Evolutionary conservation across 177 flowering plant species (phyloP), one percentile per base, ranked within the genome.

Genomic region (Vitis hybrid): DNA sequence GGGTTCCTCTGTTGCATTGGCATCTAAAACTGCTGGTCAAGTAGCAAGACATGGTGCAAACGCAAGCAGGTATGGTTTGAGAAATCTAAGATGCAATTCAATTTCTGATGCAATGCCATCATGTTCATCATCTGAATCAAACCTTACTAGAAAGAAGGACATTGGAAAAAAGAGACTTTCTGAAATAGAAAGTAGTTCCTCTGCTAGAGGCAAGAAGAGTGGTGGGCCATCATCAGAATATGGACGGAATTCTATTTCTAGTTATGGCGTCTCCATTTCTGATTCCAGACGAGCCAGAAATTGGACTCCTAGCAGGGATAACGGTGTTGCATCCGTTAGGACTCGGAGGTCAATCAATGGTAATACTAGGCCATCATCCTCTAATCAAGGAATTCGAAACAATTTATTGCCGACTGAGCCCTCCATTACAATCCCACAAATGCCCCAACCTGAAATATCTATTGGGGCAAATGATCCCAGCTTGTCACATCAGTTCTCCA

Each of bases 101-200:
- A 71, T 73, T 64, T 78, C 89, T 61, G 97, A 90, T 80, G 83
- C 83, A 48, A 69, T 83, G 51, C 78, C 83, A 23, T 67, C 86
- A 17, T 75, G 76, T 79, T 79, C 91, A 4, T 73, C 86, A 26
- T 73, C 88, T 58, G 86, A 84, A 59, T 73, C 84, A 58, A 79
- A 62, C 65, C 69, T 76, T 8, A 72, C 45, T 75, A 83, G 78
- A 70, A 79, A 78, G 75, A 73, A 74, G 14, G 79, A 76, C 32
- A 48, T 45, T 13, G 64, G 72, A 1, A 81, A 76, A 78, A 84
- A 76, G 79, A 87, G 78, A 78, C 76, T 64, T 70, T 55, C 76
- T 69, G 86, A 84, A 71, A 87, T 87, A 56, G 98, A 85, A 75
- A 75, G 77, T 69, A 82, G 91, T 71, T 84, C 88, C 51, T 68